A percentile compares a stretch with the other conserved stretches of the same genome.
phyloP scores from a whole-genome alignment of 345 rosid species.

The Gossypium bickii region DNA sequence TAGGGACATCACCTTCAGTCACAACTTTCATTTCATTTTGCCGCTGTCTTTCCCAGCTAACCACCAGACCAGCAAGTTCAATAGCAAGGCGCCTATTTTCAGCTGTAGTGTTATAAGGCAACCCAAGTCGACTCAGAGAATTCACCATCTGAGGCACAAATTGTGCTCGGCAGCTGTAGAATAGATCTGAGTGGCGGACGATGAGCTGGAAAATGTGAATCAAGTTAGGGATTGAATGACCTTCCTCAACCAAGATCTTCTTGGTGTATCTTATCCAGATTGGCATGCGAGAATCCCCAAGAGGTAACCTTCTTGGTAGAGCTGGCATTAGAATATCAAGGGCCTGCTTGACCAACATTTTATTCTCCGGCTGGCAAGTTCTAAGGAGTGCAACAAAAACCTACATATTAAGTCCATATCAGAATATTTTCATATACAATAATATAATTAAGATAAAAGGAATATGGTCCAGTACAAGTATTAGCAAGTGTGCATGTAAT shows the following conservation, averaged over 20 bases:
- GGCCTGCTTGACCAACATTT: constrained; percentile 96
- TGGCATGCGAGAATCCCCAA: constrained; percentile 97
- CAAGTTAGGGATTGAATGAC: constrained; percentile 91
- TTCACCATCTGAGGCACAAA: constrained; percentile 99
- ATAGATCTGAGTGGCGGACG: constrained; percentile 96
- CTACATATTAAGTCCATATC: constrained; percentile 42
- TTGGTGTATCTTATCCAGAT: constrained; percentile 98
- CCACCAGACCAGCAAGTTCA: constrained; percentile 99
- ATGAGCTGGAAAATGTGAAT: constrained; percentile 98
- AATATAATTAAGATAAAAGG: not conserved
- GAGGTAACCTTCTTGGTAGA: constrained; percentile 89
- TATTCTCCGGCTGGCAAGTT: constrained; percentile 97
- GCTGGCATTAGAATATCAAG: constrained; percentile 99
- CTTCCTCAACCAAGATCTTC: constrained; percentile 97
- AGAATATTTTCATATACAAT: not conserved
- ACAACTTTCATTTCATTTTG: constrained; percentile 80
- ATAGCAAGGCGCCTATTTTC: constrained; percentile 97
- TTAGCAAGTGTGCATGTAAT: not conserved
- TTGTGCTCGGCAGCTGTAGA: constrained; percentile 96
- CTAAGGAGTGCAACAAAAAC: constrained; percentile 99
- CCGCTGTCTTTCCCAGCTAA: constrained; percentile 97
- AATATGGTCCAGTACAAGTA: not conserved
- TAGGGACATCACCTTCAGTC: constrained; percentile 60
- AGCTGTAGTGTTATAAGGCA: constrained; percentile 87
- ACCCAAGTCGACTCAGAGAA: constrained; percentile 94